Percentiles rank a stretch among this genome's conserved stretches.
phyloP scores from a whole-genome alignment of 257 asterid species.

The Solanum megistacrolobum region DNA sequence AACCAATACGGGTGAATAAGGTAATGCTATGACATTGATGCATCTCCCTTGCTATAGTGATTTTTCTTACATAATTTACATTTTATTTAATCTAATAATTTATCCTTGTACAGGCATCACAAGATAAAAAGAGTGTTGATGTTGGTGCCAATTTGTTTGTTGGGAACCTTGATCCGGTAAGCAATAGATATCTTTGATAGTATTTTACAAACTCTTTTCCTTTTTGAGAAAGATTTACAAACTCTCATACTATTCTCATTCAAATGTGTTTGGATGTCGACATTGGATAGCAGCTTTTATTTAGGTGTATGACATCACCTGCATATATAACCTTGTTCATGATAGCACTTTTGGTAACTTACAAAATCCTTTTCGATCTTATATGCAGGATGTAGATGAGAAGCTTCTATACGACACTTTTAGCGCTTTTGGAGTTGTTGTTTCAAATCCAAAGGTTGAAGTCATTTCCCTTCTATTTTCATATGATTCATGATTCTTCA shows the following conservation, averaged over 20 bases:
- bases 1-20: constrained; percentile 89
- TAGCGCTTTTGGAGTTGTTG: constrained; percentile 93
- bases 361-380: not conserved
- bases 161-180: constrained; percentile 96
- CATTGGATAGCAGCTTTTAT: not conserved
- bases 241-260: not conserved
- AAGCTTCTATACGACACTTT: constrained; percentile 88
- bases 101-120: constrained; percentile 62
- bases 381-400: constrained; percentile 90
- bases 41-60: not conserved
- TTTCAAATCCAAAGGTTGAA: constrained; percentile 77
- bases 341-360: not conserved
- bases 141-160: constrained; percentile 97
- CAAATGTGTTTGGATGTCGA: not conserved
- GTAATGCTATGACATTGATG: constrained; percentile 15
- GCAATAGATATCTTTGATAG: constrained; percentile 11
- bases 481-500: not conserved
- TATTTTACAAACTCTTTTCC: not conserved
- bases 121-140: constrained; percentile 92
- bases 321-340: not conserved
- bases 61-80: not conserved
- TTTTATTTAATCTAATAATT: not conserved
- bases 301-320: not conserved
- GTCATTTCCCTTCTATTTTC: constrained; percentile 6
- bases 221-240: not conserved